Base-by-base conservation (phyloP, 805 yeast genomes). In the Candida alai region DNA sequence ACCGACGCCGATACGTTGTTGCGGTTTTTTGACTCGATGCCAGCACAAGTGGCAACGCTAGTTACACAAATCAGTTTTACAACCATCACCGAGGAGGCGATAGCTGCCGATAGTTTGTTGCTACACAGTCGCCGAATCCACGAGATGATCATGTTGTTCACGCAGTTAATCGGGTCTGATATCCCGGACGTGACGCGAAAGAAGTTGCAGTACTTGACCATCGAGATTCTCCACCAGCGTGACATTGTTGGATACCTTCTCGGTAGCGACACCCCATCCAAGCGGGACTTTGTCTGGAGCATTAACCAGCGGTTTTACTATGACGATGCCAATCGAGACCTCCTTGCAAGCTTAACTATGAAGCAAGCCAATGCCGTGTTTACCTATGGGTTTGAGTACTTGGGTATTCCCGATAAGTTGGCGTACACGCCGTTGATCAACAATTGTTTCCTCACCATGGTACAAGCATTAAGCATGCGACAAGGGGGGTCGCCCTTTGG, bases 401-500 rank as follows among this genome's bases (percentile, higher is more conserved):
- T 80, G 6, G 97, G 96, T 0, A 65, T 76, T 1, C 78, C 81
- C 3, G 84, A 81, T 13, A 71, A 79, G 35, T 61, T 89, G 15
- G 94, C 90, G 0, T 71, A 75, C 35, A 90, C 97, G 0, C 86
- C 90, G 1, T 62, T 86, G 13, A 68, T 84, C 6, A 75, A 76
- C 30, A 63, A 70, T 5, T 75, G 86, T 37, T 86, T 73, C 51
- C 52, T 80, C 6, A 63, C 88, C 0, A 74, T 89, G 78, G 66
- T 84, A 0, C 83, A 80, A 40, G 89, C 97, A 0, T 53, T 88
- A 12, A 71, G 75, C 21, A 86, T 80, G 45, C 73, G 71, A 22
- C 62, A 78, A 6, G 97, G 97, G n/a, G 95, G 95, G 0, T 82
- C 95, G 1, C 82, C 95, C 1, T 78, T 83, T 56, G 97, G 97